These are phyloP conservation scores for Moesziomyces globuligerus DNA, from an alignment of 1,284 basidiomycete genomes.

Conservation along the genomic window DNA sequence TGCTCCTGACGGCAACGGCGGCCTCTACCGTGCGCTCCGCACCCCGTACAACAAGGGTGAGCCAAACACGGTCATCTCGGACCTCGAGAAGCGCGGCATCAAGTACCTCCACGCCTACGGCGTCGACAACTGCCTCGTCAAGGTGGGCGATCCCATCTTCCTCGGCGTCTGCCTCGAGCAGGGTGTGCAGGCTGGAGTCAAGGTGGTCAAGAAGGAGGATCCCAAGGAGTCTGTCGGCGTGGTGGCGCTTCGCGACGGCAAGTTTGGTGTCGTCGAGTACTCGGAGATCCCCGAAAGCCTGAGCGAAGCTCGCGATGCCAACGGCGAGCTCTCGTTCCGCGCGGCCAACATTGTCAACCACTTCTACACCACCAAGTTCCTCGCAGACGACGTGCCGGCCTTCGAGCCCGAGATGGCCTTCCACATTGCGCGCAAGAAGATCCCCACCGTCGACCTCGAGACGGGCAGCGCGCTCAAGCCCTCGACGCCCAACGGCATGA, in stretches of 20 bases:
- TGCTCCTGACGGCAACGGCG: conserved; percentile 97
- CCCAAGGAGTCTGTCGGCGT: conserved; percentile 95
- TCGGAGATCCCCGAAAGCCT: conserved; percentile 91
- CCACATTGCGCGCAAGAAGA: conserved; percentile 99
- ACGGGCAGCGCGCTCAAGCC: conserved; percentile 78
- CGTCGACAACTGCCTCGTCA: conserved; percentile 98
- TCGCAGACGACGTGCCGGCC: conserved; percentile 77
- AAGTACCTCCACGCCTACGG: conserved; percentile 94
- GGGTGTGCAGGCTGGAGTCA: conserved; percentile 87
- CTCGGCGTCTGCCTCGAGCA: conserved; percentile 90
- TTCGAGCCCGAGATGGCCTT: conserved; percentile 92
- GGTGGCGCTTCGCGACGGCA: conserved; percentile 81
- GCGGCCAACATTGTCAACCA: conserved; percentile 99
- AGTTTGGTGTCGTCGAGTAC: conserved; percentile 95
- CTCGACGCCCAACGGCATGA: conserved; percentile 94
- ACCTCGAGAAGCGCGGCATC: conserved; percentile 81
- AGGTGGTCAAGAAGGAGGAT: conserved; percentile 89
- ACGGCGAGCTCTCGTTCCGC: conserved; percentile 79
- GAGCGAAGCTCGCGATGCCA: conserved; percentile 78
- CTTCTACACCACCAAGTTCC: conserved; percentile 91
- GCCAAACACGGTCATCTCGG: conserved; percentile 79
- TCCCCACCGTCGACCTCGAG: conserved; percentile 75
- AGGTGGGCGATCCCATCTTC: conserved; percentile 96
- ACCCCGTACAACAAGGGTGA: conserved; percentile 73
- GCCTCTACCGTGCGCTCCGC: conserved; percentile 91